Evolutionary conservation across 1,139 yeast genomes (phyloP).

Genomic region (Candida tetrigidarum): DNA sequence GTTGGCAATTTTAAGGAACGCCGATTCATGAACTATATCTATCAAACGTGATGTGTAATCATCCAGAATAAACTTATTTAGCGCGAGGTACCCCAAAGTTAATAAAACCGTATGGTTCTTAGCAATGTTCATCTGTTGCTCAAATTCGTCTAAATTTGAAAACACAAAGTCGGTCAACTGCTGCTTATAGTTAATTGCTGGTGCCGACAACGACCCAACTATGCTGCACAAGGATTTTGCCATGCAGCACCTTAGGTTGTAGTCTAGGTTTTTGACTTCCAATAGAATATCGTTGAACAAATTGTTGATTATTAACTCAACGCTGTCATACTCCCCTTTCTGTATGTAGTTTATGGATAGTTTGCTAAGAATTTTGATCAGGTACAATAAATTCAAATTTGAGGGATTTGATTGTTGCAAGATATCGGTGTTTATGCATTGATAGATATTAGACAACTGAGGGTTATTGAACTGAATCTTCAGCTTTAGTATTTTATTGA

Average conservation of each 20-base stretch:
- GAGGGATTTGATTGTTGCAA: slow-evolving; percentile 18
- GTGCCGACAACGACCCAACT: slow-evolving; percentile 21
- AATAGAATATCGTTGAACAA: slow-evolving; percentile 34
- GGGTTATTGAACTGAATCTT: slow-evolving; percentile 13
- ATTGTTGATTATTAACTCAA: slow-evolving; percentile 32
- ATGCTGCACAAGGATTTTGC: slow-evolving; percentile 40
- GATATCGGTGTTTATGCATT: slow-evolving; percentile 17
- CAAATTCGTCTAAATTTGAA: slow-evolving; percentile 23
- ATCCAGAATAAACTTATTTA: slow-evolving; percentile 33
- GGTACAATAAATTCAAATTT: slow-evolving; percentile 30
- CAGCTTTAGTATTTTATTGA: slow-evolving; percentile 41
- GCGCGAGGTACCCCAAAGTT: slow-evolving; percentile 38
- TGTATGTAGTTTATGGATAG: slow-evolving; percentile 25
- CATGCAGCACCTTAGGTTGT: slow-evolving; percentile 37
- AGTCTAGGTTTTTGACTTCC: slow-evolving; percentile 29
- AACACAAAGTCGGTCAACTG: slow-evolving; percentile 35
- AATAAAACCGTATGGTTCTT: slow-evolving; percentile 41
- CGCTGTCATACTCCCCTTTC: slow-evolving; percentile 20
- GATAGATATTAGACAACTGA: slow-evolving; percentile 21
- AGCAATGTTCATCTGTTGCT: slow-evolving; percentile 23
- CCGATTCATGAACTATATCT: slow-evolving; percentile 45
- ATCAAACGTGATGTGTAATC: slow-evolving; percentile 27
- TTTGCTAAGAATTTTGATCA: slow-evolving; percentile 40
- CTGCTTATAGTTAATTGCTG: slow-evolving; percentile 39
- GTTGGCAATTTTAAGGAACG: slow-evolving; percentile 54